These are phyloP conservation scores for Rhodotorula toruloides DNA, from an alignment of 768 basidiomycete species.

Conservation along the genomic window DNA sequence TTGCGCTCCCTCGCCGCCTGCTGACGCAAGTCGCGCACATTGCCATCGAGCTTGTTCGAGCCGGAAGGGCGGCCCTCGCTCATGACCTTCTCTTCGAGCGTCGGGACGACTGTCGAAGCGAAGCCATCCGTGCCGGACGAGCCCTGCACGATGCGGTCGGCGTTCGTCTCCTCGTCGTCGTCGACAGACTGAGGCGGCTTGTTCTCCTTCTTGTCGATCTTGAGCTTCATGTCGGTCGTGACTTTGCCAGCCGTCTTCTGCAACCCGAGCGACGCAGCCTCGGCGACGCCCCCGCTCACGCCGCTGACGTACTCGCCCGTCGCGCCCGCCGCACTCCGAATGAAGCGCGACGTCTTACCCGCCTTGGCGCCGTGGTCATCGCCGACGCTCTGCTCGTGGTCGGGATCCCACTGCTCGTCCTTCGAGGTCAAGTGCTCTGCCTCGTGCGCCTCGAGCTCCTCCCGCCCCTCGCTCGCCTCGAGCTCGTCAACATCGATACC, in stretches of 20 bases:
- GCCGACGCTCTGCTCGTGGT: constrained; percentile 50
- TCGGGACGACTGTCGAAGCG: constrained; percentile 61
- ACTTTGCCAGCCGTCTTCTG: constrained; percentile 9
- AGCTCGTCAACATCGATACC: constrained; percentile 90
- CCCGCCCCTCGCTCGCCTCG: constrained; percentile 40
- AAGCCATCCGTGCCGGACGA: constrained; percentile 52
- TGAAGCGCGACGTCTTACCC: constrained; percentile 10
- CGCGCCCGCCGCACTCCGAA: not conserved
- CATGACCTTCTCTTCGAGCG: constrained; percentile 63
- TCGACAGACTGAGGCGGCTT: too few relatives aligned
- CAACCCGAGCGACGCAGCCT: constrained; percentile 8
- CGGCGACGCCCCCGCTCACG: constrained; percentile 5
- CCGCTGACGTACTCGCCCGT: constrained; percentile 40
- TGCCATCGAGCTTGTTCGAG: not conserved
- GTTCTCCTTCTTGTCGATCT: constrained; percentile 33
- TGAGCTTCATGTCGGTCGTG: not conserved
- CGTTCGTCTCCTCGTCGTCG: constrained; percentile 29
- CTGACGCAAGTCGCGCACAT: constrained; percentile 9
- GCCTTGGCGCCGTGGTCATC: constrained; percentile 15
- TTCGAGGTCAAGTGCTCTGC: constrained; percentile 32
- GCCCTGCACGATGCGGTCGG: constrained; percentile 47
- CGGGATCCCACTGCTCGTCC: constrained; percentile 68
- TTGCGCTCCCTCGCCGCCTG: constrained; percentile 24
- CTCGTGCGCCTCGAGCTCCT: constrained; percentile 50
- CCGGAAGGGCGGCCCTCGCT: constrained; percentile 52